These are phyloP conservation scores for Xylaria arbuscula DNA, from an alignment of 2,329 filamentous ascomycete genomes.

Conservation along the genomic window DNA sequence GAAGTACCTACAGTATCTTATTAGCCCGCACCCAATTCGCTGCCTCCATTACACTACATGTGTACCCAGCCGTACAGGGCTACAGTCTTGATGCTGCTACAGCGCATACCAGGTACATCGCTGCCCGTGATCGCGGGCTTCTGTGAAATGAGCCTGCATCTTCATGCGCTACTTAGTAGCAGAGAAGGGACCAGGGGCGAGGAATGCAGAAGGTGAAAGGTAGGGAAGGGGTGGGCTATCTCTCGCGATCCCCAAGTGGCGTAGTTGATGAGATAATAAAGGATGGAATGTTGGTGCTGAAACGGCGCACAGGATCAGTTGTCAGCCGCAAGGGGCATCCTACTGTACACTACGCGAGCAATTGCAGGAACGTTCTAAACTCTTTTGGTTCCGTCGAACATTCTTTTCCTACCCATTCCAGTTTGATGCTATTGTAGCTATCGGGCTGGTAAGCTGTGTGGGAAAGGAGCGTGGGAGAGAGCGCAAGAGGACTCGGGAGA, in stretches of 20 bases:
- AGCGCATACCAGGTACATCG: not conserved
- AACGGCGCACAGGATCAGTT: conserved; percentile 31
- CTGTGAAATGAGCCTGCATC: not conserved
- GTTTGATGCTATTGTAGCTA: conserved; percentile 10
- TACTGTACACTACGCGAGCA: conserved; percentile 4
- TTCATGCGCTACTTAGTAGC: not conserved
- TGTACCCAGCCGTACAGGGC: too few relatives aligned
- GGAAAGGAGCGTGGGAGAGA: not conserved
- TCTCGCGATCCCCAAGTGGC: not conserved
- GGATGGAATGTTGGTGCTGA: conserved; percentile 31
- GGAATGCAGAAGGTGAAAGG: not conserved
- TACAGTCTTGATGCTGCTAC: not conserved
- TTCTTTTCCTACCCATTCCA: conserved; percentile 7
- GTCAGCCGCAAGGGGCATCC: conserved; percentile 38
- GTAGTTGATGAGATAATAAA: conserved; percentile 22
- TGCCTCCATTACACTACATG: not conserved
- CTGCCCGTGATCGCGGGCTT: conserved; percentile 5
- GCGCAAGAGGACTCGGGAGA: too few relatives aligned
- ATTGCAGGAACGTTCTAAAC: conserved; percentile 13
- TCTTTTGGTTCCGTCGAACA: not conserved
- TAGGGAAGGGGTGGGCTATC: not conserved
- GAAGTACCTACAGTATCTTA: conserved; percentile 39
- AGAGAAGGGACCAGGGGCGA: not conserved
- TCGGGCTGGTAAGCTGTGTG: not conserved
- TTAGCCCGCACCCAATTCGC: conserved; percentile 32